These are phyloP conservation scores for Skeletonema potamos DNA, from an alignment of 108 stramenopile species.

Conservation along the genomic window DNA sequence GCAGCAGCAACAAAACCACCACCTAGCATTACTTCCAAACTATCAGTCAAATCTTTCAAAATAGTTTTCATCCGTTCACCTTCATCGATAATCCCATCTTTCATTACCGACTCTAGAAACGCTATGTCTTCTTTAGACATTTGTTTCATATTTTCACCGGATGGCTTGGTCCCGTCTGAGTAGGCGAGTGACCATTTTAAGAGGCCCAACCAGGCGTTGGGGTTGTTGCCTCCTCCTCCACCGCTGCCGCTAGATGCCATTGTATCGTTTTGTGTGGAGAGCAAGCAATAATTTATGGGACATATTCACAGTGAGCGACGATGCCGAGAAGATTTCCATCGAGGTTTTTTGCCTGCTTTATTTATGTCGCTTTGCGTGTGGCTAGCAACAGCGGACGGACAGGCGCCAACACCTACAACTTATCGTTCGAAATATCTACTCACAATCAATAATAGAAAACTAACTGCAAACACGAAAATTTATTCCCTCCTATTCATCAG, in stretches of 20 bases:
- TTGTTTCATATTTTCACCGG: slow-evolving; percentile 21
- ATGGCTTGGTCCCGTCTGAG: slow-evolving; percentile 68
- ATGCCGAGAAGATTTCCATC: background rate
- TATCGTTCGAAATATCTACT: too few relatives aligned
- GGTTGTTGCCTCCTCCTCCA: slow-evolving; percentile 10
- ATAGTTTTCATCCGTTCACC: slow-evolving; percentile 77
- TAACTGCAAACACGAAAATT: too few relatives aligned
- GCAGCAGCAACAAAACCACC: slow-evolving; percentile 9
- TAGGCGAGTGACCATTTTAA: slow-evolving; percentile 83
- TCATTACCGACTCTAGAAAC: slow-evolving; percentile 86
- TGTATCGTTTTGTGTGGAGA: background rate
- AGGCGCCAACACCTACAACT: too few relatives aligned
- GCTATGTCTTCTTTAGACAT: slow-evolving; percentile 77
- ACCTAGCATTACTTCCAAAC: slow-evolving; percentile 44
- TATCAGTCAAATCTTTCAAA: slow-evolving; percentile 58
- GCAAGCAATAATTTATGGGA: too few relatives aligned
- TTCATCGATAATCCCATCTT: slow-evolving; percentile 84
- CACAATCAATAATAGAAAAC: too few relatives aligned
- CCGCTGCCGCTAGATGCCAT: slow-evolving; percentile 18
- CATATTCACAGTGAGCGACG: too few relatives aligned
- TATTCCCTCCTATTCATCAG: too few relatives aligned
- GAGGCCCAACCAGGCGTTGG: slow-evolving; percentile 77
- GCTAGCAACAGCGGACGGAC: too few relatives aligned
- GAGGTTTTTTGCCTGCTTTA: too few relatives aligned
- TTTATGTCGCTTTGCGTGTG: too few relatives aligned